Conservation (phyloP, 2,329 filamentous ascomycete genomes). For the Trichoderma asperellum region DNA sequence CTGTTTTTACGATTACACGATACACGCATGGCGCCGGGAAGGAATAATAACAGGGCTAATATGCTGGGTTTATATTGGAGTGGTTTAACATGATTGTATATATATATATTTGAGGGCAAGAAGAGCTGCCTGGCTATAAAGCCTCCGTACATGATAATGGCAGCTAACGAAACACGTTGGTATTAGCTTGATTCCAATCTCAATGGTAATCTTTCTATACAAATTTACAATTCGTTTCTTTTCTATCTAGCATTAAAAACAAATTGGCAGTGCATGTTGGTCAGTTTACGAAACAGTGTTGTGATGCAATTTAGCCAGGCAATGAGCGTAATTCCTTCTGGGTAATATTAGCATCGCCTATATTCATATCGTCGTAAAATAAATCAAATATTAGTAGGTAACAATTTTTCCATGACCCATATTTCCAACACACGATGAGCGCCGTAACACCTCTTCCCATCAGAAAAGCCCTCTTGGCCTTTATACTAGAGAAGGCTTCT, state of each 20-base stretch:
- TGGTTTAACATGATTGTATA: background rate
- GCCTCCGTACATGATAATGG: slow-evolving; percentile 11
- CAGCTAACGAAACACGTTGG: background rate
- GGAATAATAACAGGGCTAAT: slow-evolving; percentile 4
- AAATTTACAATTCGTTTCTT: background rate
- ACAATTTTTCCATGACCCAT: background rate
- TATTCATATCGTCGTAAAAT: background rate
- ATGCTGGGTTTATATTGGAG: background rate
- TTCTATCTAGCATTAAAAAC: background rate
- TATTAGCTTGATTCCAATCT: background rate
- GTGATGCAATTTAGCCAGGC: background rate
- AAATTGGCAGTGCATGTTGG: background rate
- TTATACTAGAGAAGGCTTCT: slow-evolving; percentile 67
- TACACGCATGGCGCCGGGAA: slow-evolving; percentile 28
- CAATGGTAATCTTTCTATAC: background rate
- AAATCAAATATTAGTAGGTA: background rate
- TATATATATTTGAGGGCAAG: background rate
- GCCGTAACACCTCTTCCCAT: background rate
- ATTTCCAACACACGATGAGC: background rate
- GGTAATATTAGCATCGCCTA: background rate
- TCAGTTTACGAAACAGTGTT: background rate
- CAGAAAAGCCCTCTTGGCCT: background rate
- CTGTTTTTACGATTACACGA: slow-evolving; percentile 20
- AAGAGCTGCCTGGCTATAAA: background rate
- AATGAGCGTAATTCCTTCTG: background rate